A percentile compares a stretch with the other conserved stretches of the same genome.
Conservation (phyloP, 352 stramenopile species). For the Phytophthora crassamura region DNA sequence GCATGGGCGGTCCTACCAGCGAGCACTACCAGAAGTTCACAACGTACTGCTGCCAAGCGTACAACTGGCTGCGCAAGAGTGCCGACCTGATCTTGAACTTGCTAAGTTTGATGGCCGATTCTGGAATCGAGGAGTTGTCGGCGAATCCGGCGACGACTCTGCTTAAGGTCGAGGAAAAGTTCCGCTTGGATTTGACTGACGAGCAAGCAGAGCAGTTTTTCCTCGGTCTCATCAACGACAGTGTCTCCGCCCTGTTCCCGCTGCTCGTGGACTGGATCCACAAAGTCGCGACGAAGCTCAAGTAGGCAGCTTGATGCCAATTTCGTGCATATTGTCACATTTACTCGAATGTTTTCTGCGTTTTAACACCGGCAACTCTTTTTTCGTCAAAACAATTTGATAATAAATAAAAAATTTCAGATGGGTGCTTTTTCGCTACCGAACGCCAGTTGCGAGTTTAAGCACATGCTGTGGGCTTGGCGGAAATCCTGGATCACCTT, state of each 20-base stretch:
- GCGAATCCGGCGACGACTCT: conserved; percentile 85
- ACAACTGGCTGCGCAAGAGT: conserved; percentile 97
- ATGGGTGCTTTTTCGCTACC: conserved; percentile 24
- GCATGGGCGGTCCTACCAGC: conserved; percentile 93
- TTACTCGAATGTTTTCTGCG: conserved; percentile 10
- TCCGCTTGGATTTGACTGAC: conserved; percentile 97
- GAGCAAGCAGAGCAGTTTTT: conserved; percentile 98
- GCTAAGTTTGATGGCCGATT: conserved; percentile 98
- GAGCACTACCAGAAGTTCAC: conserved; percentile 95
- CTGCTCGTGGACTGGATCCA: conserved; percentile 91
- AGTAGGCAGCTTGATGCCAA: conserved; percentile 31
- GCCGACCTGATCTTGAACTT: conserved; percentile 98
- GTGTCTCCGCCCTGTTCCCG: conserved; percentile 92
- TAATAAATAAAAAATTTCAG: conserved; percentile 30
- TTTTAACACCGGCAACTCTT: conserved; percentile 10
- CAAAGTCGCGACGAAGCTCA: conserved; percentile 78
- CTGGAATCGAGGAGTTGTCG: conserved; percentile 95
- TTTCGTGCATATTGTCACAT: conserved; percentile 8
- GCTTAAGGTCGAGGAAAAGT: conserved; percentile 95
- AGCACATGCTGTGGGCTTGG: conserved; percentile 42
- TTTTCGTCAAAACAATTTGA: conserved; percentile 12
- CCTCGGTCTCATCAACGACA: conserved; percentile 96
- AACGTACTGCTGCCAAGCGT: conserved; percentile 93
- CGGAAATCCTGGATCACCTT: conserved; percentile 61
- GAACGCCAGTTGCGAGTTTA: conserved; percentile 49